Evolutionary conservation across 441 rosid species (phyloP), one percentile per base, ranked within the genome.

Genomic region (Bruguiera hainesii): DNA sequence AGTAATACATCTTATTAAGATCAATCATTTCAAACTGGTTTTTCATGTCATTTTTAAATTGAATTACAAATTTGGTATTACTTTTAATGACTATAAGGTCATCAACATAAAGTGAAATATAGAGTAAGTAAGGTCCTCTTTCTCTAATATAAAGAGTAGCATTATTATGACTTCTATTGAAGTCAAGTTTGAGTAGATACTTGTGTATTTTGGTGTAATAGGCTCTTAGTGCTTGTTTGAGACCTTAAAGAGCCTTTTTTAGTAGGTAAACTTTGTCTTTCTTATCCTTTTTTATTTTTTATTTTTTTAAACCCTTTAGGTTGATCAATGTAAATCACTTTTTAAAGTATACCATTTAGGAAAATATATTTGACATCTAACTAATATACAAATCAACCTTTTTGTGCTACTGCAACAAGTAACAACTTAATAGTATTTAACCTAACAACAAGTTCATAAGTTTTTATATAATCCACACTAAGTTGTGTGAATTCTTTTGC

Each of bases 231-330:
- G 37, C 30, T 2, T 42, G 7, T 48, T 63, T 11, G 1, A 9
- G 26, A 7, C 28, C 16, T n/a, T 63, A 20, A 4, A 49, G 1
- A 13, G 33, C 7, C 6, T 26, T 3, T 5, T 48, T 16, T 3
- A 42, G 33, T 1, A 49, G 26, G 9, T 48, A 48, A n/a, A 52
- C 56, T 26, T 63, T 49, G 53, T 52, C 50, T 46, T 71, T 50
- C 4, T 64, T 46, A 1, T 42, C 28, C 0, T 53, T 37, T 39
- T 15, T 50, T 26, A 49, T 20, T 20, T 20, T 20, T 20, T 20
- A 20, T 20, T 20, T 23, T 23, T 23, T 23, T 60, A 1, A 53
- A 67, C 4, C 68, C 48, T 35, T 33, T 19, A 48, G 33, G 65
- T 18, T 65, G 30, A 20, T 71, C 25, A 33, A 60, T 59, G 7